phyloP scores from a whole-genome alignment of 257 asterid genomes.

The Penstemon davidsonii region DNA sequence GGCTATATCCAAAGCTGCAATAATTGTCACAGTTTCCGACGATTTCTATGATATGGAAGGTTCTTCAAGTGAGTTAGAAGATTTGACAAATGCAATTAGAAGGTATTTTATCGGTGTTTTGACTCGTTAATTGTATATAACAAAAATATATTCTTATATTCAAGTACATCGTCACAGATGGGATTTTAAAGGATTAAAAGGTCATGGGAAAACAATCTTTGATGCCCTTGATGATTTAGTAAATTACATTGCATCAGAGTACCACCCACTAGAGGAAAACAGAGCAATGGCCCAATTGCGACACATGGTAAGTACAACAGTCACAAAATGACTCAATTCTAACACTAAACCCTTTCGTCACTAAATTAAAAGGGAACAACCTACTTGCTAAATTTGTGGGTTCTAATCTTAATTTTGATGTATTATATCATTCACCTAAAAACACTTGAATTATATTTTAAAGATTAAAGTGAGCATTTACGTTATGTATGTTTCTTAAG shows the following conservation, averaged over 20 bases:
- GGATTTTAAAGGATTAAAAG: constrained; percentile 48
- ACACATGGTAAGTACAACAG: constrained; percentile 41
- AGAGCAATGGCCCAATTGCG: constrained; percentile 28
- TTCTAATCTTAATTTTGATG: too few relatives aligned
- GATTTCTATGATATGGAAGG: constrained; percentile 68
- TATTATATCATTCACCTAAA: too few relatives aligned
- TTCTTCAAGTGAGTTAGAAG: constrained; percentile 35
- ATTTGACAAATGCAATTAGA: constrained; percentile 47
- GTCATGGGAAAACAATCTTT: constrained; percentile 59
- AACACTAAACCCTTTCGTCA: too few relatives aligned
- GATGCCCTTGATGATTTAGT: constrained; percentile 56
- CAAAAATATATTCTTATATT: background rate
- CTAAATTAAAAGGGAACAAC: too few relatives aligned
- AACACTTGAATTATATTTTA: too few relatives aligned
- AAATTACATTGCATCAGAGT: constrained; percentile 30
- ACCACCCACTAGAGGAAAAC: constrained; percentile 27
- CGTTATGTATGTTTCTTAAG: too few relatives aligned
- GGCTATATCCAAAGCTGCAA: constrained; percentile 46
- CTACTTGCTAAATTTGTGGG: too few relatives aligned
- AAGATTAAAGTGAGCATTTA: too few relatives aligned
- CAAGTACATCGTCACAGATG: constrained; percentile 36
- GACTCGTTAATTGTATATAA: background rate
- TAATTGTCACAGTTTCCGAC: constrained; percentile 53
- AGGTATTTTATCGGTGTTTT: constrained; percentile 28
- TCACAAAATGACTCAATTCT: background rate